These are phyloP conservation scores for Triticum monococcum DNA, from an alignment of 176 grass and related monocot species.

Conservation along the genomic window DNA sequence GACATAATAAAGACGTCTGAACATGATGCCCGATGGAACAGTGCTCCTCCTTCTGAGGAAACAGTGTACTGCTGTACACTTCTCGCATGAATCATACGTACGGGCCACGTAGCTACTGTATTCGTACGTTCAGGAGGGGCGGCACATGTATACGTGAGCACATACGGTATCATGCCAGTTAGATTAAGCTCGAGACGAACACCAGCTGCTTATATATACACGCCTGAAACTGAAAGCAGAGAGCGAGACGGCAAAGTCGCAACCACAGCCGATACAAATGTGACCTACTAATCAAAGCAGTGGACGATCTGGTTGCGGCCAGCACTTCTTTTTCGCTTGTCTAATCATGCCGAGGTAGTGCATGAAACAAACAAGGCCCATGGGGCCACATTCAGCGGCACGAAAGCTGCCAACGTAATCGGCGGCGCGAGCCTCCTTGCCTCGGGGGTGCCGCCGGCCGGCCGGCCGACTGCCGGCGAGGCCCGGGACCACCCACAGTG, in stretches of 20 bases:
- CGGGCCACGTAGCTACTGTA: not conserved
- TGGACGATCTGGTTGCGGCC: conserved; percentile 14
- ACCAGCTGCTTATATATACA: not conserved
- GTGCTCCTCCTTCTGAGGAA: too few relatives aligned
- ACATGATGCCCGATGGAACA: too few relatives aligned
- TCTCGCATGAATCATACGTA: not conserved
- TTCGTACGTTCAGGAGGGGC: too few relatives aligned
- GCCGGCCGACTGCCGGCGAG: conserved; percentile 18
- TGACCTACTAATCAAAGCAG: not conserved
- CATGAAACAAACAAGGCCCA: conserved; percentile 20
- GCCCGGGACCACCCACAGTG: not conserved
- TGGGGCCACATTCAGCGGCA: conserved; percentile 8
- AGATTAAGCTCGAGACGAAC: conserved; percentile 2
- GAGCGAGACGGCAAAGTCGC: conserved; percentile 24
- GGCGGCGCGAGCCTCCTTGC: not conserved
- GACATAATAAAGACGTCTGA: not conserved
- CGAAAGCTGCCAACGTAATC: not conserved
- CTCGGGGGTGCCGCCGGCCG: conserved; percentile 1
- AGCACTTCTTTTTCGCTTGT: not conserved
- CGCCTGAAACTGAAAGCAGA: not conserved
- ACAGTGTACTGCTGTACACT: too few relatives aligned
- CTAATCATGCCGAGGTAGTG: not conserved
- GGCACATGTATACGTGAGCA: not conserved
- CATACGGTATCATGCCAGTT: not conserved
- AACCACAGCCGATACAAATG: conserved; percentile 12